A percentile compares a stretch with the other conserved stretches of the same genome.
These are phyloP conservation scores for Henckelia pumila DNA, from an alignment of 257 asterid species.

Conservation along the genomic window DNA sequence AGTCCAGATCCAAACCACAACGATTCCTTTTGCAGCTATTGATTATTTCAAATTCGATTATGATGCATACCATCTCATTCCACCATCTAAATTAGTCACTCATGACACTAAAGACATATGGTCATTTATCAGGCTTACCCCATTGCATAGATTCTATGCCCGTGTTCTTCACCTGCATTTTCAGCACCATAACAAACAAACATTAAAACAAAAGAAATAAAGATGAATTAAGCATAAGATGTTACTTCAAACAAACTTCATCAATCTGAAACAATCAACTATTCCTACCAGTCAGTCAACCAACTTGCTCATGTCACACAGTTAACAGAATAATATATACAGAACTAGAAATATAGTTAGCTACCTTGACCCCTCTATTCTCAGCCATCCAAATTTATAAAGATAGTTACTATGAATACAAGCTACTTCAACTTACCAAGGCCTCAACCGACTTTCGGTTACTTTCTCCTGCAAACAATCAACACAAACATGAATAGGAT, in stretches of 20 bases:
- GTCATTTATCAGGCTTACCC: slow-evolving; percentile 47
- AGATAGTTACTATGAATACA: background rate
- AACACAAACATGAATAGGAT: slow-evolving; percentile 14
- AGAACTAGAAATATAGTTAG: too few relatives aligned
- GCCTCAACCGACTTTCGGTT: slow-evolving; percentile 69
- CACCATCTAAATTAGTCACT: background rate
- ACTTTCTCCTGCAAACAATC: slow-evolving; percentile 47
- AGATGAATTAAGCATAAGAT: background rate
- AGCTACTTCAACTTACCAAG: slow-evolving; percentile 39
- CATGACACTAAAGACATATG: background rate
- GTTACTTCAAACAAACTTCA: background rate
- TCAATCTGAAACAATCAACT: background rate
- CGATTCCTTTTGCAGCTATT: background rate
- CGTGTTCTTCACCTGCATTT: slow-evolving; percentile 64
- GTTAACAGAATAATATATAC: background rate
- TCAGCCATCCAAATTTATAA: background rate
- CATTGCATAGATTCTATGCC: slow-evolving; percentile 91
- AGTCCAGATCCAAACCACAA: background rate
- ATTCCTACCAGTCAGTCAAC: background rate
- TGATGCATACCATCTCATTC: background rate
- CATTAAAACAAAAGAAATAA: background rate
- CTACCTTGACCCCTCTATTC: too few relatives aligned
- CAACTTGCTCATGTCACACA: background rate
- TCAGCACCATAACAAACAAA: background rate
- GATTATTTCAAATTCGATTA: too few relatives aligned